phyloP scores from a whole-genome alignment of 140 eudicot genomes.

The Oenanthe javanica region DNA sequence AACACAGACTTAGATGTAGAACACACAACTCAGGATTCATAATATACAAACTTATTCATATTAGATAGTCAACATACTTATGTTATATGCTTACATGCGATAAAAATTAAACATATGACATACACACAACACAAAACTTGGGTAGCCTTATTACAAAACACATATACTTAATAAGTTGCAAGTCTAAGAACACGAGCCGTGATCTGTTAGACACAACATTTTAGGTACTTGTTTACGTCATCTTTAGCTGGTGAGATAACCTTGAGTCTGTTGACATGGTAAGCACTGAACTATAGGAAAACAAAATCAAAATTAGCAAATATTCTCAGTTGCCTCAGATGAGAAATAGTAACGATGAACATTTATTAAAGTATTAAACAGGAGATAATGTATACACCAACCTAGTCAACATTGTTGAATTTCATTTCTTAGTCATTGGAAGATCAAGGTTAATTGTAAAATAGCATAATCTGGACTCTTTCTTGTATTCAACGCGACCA shows the following conservation, averaged over 20 bases:
- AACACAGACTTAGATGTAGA: neutral
- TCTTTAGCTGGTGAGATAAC: neutral
- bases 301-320: neutral
- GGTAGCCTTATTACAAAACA: neutral
- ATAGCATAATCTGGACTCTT: conserved; percentile 80
- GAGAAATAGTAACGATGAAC: neutral
- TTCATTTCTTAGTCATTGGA: conserved; percentile 31
- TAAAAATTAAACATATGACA: neutral
- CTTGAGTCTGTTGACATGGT: neutral
- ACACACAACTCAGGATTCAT: neutral
- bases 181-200: neutral
- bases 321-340: neutral
- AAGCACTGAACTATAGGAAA: neutral
- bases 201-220: neutral
- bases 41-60: neutral
- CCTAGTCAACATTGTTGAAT: neutral
- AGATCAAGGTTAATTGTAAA: conserved; percentile 61
- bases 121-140: neutral
- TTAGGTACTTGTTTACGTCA: neutral
- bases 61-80: neutral
- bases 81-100: neutral
- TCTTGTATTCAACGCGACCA: conserved; percentile 79
- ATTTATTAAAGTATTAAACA: neutral
- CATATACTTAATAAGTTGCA: neutral
- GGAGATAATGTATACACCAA: neutral